phyloP scores from a whole-genome alignment of 371 early-diverging fungal genomes.

The Encephalitozoon romaleae region DNA sequence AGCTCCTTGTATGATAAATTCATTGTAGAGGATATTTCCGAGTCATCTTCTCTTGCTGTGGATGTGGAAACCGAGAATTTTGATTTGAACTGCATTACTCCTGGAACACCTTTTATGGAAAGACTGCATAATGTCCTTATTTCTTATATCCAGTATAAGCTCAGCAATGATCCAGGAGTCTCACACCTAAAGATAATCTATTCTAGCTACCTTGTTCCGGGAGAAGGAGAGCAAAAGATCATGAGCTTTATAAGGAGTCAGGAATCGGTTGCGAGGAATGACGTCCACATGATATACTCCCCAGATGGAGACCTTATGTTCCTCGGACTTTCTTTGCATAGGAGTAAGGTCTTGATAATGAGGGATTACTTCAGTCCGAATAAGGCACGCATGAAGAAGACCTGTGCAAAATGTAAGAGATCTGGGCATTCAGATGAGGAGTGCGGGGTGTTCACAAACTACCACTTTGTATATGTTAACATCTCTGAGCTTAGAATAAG shows the following conservation, averaged over 20 bases:
- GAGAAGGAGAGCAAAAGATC: constrained; percentile 99
- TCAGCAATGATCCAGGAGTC: constrained; percentile 79
- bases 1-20: constrained; percentile 59
- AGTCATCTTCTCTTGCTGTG: constrained; percentile 62
- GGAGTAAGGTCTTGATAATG: constrained; percentile 84
- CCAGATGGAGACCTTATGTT: constrained; percentile 98
- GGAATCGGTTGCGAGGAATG: constrained; percentile 69
- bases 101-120: constrained; percentile 96
- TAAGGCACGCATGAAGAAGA: constrained; percentile 63
- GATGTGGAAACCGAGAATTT: constrained; percentile 63
- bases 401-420: constrained; percentile 72
- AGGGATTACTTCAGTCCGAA: constrained; percentile 73
- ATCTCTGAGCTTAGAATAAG: constrained; percentile 39
- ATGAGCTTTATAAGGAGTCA: constrained; percentile 88
- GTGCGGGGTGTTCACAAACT: constrained; percentile 62
- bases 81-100: constrained; percentile 96
- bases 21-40: constrained; percentile 60
- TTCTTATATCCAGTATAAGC: constrained; percentile 75
- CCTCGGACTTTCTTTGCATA: constrained; percentile 90
- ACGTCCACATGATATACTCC: constrained; percentile 83
- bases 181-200: constrained; percentile 71
- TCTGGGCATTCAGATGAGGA: constrained; percentile 69
- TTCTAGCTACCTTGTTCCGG: constrained; percentile 85
- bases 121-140: constrained; percentile 71
- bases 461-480: constrained; percentile 49